Evolutionary conservation across 2,329 filamentous ascomycete species (phyloP).

Genomic region (Fusarium longipes): DNA sequence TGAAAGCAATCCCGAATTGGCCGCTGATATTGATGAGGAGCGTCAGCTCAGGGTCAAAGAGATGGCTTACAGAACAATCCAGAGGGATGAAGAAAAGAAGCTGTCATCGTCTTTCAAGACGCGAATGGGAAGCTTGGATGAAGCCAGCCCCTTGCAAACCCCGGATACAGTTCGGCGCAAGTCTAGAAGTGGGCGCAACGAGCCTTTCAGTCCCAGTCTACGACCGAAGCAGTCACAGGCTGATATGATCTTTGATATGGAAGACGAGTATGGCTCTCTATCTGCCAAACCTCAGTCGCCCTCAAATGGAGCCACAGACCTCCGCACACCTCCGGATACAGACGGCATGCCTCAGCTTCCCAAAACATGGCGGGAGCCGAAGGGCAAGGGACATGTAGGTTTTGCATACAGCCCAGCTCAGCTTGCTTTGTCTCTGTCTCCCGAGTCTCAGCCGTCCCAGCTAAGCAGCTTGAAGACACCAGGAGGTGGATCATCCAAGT

Average conservation of each 20-base stretch:
- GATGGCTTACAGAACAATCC: conserved; percentile 74
- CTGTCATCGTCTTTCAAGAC: conserved; percentile 69
- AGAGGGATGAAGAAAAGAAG: conserved; percentile 73
- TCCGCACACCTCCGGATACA: conserved; percentile 41
- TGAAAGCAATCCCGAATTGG: conserved; percentile 72
- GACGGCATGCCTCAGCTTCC: conserved; percentile 49
- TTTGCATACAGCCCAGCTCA: conserved; percentile 19
- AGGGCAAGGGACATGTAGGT: conserved; percentile 42
- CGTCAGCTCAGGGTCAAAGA: conserved; percentile 77
- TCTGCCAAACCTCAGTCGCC: conserved; percentile 48
- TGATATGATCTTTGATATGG: conserved; percentile 95
- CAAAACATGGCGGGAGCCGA: conserved; percentile 48
- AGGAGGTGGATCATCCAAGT: conserved; percentile 23
- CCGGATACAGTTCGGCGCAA: conserved; percentile 60
- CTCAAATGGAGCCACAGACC: conserved; percentile 28
- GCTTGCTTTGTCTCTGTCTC: conserved; percentile 39
- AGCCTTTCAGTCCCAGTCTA: conserved; percentile 73
- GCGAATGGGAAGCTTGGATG: conserved; percentile 74
- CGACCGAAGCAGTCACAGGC: conserved; percentile 74
- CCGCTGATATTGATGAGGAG: conserved; percentile 75
- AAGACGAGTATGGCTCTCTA: conserved; percentile 71
- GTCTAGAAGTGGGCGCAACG: conserved; percentile 61
- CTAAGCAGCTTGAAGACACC: conserved; percentile 6
- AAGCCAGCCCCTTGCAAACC: conserved; percentile 58
- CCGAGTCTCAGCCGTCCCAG: conserved; percentile 19